Conservation (phyloP, 305 asterid genomes). For the Petunia hybrid region DNA sequence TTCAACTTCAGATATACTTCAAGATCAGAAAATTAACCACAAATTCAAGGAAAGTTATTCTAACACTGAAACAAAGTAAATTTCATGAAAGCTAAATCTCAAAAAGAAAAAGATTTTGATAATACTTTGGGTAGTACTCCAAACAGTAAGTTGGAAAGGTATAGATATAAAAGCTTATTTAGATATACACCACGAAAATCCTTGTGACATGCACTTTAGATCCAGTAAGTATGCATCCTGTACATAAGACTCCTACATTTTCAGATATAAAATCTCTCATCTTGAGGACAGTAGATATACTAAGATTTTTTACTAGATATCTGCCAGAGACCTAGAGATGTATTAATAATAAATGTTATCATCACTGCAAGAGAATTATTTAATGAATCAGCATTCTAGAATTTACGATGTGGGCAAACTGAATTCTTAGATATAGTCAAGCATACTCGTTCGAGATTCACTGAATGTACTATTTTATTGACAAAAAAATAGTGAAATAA, state of each 20-base stretch:
- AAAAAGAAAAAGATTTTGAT: slow-evolving; percentile 5
- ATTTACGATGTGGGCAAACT: background rate
- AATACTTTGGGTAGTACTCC: background rate
- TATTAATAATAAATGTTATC: too few relatives aligned
- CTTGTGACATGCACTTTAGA: background rate
- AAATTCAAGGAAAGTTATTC: slow-evolving; percentile 17
- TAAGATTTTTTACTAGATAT: background rate
- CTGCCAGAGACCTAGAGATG: background rate
- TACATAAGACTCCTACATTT: background rate
- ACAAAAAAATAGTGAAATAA: slow-evolving; percentile 12
- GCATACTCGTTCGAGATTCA: background rate
- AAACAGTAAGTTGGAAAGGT: slow-evolving; percentile 17
- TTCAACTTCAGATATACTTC: background rate
- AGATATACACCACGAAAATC: background rate
- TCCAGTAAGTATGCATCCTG: background rate
- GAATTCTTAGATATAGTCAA: background rate
- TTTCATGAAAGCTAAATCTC: background rate
- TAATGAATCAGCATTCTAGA: too few relatives aligned
- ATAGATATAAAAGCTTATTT: background rate
- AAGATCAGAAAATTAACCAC: background rate
- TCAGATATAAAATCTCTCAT: background rate
- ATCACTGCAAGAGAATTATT: too few relatives aligned
- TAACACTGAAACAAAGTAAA: background rate
- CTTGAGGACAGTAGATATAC: background rate
- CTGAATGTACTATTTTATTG: slow-evolving; percentile 8